Evolutionary conservation across 345 rosid species (phyloP).

Genomic region (Camelina sativa): DNA sequence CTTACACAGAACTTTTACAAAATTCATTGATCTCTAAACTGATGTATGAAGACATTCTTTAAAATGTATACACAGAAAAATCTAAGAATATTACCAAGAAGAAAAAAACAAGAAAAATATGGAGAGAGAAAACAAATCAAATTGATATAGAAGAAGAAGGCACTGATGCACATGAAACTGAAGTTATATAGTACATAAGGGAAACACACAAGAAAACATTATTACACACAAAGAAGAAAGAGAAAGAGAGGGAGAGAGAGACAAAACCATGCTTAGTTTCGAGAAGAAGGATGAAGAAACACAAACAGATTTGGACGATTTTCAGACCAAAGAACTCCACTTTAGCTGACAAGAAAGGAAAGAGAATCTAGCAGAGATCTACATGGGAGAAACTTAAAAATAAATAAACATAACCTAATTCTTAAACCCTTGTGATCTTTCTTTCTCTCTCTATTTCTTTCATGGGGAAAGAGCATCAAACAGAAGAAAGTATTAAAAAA

Average conservation of each 20-base stretch:
- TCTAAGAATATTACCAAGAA: not conserved
- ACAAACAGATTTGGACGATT: constrained; percentile 37
- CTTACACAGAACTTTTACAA: not conserved
- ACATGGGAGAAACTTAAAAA: constrained; percentile 25
- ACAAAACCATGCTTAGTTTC: constrained; percentile 43
- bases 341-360: constrained; percentile 44
- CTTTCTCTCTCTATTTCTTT: constrained; percentile 4
- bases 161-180: constrained; percentile 52
- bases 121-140: constrained; percentile 33
- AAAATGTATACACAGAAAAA: not conserved
- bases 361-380: constrained; percentile 45
- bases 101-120: not conserved
- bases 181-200: constrained; percentile 30
- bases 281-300: constrained; percentile 31
- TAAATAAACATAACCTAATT: constrained; percentile 24
- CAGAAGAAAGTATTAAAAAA: not conserved
- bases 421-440: constrained; percentile 17
- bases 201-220: constrained; percentile 24
- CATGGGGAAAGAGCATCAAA: constrained; percentile 35
- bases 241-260: constrained; percentile 38
- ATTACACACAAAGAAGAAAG: constrained; percentile 35
- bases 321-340: constrained; percentile 32
- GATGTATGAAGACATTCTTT: constrained; percentile 12
- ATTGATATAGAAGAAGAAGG: constrained; percentile 34
- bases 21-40: constrained; percentile 28